Base-by-base conservation (phyloP, 768 basidiomycete genomes). In the Dentipellis fragilis region DNA sequence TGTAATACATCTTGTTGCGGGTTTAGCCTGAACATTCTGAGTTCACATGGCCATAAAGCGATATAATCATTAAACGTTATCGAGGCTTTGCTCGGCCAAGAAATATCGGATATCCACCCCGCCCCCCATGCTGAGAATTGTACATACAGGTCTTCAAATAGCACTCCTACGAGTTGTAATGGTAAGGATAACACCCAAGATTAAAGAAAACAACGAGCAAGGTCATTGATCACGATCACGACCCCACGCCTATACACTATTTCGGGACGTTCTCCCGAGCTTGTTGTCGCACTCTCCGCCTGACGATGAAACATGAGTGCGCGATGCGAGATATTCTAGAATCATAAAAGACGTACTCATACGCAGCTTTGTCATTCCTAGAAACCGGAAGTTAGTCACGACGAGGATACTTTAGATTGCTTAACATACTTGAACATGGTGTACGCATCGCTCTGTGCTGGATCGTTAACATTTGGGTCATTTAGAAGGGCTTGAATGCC, bases 361-460 rank as follows among this genome's bases (percentile, higher is more conserved):
- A 98, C 29, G 92, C 93, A 17, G 76, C 73, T 64, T 89, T 90
- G 73, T 98, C 95, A 66, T 94, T 97, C 76, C 94, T 96, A 34
- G 11, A 7, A 45, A 19, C n/a, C 19, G 2, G 8, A 40, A 14
- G 19, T 47, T 9, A 57, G 29, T 22, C 2, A 22, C 16, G 48
- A 10, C 22, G n/a, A 19, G 48, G 0, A 34, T 6, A 22, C 1
- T 9, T 34, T 29, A 19, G 7, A 5, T 23, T 6, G 1, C 14
- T 19, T n/a, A 19, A 74, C 92, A 64, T 63, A 95, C 94, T 95
- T 96, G 79, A 93, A 98, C 85, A 96, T 89, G 35, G 92, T 94
- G 71, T 98, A 98, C 10, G 96, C 96, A 63, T 98, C 95, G 54
- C 93, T 93, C 68, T 99, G 96, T 1, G 96, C 96, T 7, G 96